Percentiles rank a stretch among this genome's conserved stretches.
Conservation (phyloP, 177 flowering plant species). For the Tripterygium wilfordii region DNA sequence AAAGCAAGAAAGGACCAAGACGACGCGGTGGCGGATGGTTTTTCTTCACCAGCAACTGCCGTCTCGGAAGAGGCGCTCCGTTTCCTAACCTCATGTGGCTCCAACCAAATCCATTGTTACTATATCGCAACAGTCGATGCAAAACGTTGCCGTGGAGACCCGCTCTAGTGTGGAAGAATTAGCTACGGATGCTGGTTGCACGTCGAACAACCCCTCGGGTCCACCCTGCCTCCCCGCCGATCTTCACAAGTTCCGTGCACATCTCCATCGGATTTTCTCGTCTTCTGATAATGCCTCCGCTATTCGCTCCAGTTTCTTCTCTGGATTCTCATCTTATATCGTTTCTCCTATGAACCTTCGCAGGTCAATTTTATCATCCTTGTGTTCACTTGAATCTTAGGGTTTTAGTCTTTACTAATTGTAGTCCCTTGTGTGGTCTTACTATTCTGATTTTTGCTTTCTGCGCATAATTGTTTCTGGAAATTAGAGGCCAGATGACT, state of each 20-base stretch:
- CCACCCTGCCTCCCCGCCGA: conserved; percentile 67
- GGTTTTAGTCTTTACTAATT: no score
- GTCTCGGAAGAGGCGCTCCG: conserved; percentile 27
- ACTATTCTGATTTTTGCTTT: no score
- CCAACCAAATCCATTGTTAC: conserved; percentile 19
- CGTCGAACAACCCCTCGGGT: conserved; percentile 46
- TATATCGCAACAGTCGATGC: neutral
- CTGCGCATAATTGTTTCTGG: no score
- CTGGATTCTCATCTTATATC: conserved; percentile 52
- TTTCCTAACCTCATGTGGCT: conserved; percentile 14
- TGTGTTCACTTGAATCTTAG: neutral
- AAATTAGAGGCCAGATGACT: no score
- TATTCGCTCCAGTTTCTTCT: conserved; percentile 45
- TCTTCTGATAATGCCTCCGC: conserved; percentile 23
- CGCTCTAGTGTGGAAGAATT: conserved; percentile 22
- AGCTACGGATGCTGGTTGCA: conserved; percentile 66
- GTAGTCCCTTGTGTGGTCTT: no score
- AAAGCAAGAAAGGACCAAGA: no score
- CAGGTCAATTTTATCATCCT: conserved; percentile 25
- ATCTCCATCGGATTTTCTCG: conserved; percentile 40
- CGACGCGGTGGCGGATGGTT: conserved; percentile 12
- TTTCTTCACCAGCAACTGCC: conserved; percentile 17
- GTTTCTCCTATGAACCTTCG: conserved; percentile 35
- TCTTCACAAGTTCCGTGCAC: conserved; percentile 44
- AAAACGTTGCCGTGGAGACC: conserved; percentile 1